Percentiles rank a stretch among this genome's conserved stretches.
phyloP scores from a whole-genome alignment of 106 monocot genomes.

The Apostasia shenzhenica region DNA sequence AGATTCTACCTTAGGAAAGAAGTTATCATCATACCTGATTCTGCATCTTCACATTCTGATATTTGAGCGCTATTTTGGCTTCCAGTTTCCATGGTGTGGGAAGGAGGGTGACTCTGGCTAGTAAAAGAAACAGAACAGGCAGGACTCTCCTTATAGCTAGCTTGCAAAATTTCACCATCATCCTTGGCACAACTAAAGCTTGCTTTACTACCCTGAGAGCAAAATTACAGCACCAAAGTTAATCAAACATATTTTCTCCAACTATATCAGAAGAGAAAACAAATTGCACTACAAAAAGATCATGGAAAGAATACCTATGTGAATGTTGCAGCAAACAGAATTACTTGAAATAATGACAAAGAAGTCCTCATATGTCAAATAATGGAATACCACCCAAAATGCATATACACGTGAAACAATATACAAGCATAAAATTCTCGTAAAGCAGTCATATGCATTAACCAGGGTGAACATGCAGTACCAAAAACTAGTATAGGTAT shows the following conservation, averaged over 20 bases:
- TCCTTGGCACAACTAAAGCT: conserved; percentile 37
- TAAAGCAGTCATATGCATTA: too few species aligned
- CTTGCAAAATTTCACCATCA: conserved; percentile 26
- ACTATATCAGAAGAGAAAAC: background rate
- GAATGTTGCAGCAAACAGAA: too few species aligned
- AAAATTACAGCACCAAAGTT: background rate
- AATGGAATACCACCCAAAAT: too few species aligned
- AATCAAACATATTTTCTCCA: background rate
- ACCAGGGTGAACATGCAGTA: too few species aligned
- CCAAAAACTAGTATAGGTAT: too few species aligned
- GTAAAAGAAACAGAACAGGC: conserved; percentile 26
- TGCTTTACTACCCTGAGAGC: conserved; percentile 38
- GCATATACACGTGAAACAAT: too few species aligned
- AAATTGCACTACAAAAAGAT: background rate
- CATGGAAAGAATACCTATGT: background rate
- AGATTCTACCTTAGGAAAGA: background rate
- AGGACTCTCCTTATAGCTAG: conserved; percentile 26
- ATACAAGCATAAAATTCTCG: too few species aligned
- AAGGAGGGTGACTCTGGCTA: conserved; percentile 28
- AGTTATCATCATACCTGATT: conserved; percentile 38
- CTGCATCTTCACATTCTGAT: conserved; percentile 61
- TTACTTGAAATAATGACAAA: too few species aligned
- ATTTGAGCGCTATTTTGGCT: conserved; percentile 31
- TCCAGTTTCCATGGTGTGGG: conserved; percentile 33
- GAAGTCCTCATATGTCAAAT: too few species aligned